A percentile compares a stretch with the other conserved stretches of the same genome.
These are phyloP conservation scores for Saraca asoca DNA, from an alignment of 331 rosid genomes.

Conservation along the genomic window DNA sequence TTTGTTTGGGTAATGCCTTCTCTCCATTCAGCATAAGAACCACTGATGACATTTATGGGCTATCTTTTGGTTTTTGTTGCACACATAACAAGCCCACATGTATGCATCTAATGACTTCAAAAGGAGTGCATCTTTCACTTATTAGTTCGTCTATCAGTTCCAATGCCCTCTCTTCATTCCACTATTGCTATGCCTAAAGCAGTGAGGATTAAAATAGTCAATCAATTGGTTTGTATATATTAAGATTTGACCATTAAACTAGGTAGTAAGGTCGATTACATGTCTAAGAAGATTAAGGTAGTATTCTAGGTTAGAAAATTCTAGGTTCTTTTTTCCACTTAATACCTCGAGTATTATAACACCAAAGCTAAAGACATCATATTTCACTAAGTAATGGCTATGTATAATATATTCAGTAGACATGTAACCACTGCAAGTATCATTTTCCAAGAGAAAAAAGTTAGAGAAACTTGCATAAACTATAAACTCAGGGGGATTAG, in stretches of 20 bases:
- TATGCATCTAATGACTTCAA: constrained; percentile 9
- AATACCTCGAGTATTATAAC: neutral
- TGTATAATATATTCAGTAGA: too few species aligned
- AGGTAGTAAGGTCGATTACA: neutral
- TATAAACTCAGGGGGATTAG: neutral
- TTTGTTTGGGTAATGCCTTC: neutral
- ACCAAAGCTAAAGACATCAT: neutral
- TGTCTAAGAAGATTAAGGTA: constrained; percentile 14
- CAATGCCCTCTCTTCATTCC: constrained; percentile 4
- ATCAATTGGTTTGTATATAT: too few species aligned
- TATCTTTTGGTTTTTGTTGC: neutral
- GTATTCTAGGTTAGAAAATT: neutral
- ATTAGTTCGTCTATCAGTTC: constrained; percentile 1
- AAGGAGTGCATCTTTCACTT: neutral
- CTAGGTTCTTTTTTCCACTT: constrained; percentile 15
- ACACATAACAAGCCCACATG: neutral
- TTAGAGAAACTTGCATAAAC: too few species aligned
- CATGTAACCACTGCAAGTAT: neutral
- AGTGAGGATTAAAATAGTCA: too few species aligned
- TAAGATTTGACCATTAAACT: too few species aligned
- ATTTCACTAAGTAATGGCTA: too few species aligned
- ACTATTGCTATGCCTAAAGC: neutral
- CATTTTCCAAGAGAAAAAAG: neutral
- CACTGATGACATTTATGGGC: too few species aligned
- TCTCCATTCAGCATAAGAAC: neutral